Conservation (phyloP, 2,329 filamentous ascomycete genomes). For the Trichoderma lentiforme region DNA sequence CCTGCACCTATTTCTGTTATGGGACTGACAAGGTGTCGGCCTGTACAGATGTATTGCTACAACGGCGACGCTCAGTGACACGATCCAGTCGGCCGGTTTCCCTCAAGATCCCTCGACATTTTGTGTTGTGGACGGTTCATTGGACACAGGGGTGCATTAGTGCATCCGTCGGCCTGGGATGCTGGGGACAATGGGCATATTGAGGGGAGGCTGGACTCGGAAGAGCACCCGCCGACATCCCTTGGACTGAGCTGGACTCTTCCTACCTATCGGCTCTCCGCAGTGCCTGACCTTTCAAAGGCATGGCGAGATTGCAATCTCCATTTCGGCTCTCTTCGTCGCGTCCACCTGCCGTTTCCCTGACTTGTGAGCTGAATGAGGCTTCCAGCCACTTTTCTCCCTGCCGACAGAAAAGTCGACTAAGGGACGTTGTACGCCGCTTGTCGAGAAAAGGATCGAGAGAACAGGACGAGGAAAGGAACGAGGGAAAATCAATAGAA, state of each 20-base stretch:
- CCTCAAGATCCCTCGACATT: neutral
- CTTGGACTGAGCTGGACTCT: neutral
- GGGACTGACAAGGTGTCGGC: neutral
- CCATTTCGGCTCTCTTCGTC: neutral
- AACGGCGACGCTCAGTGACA: neutral
- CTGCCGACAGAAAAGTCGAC: neutral
- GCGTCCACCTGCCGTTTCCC: neutral
- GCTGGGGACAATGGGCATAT: neutral
- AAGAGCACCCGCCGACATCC: neutral
- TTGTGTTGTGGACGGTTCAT: neutral
- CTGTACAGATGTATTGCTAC: neutral
- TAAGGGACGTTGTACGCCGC: neutral
- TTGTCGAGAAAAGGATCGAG: neutral
- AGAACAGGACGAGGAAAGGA: neutral
- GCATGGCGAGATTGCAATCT: neutral
- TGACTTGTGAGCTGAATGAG: neutral
- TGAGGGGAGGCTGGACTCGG: neutral
- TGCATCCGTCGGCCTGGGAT: neutral
- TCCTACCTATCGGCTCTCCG: neutral
- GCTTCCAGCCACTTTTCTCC: neutral
- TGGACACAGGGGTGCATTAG: neutral
- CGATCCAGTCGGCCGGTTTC: neutral
- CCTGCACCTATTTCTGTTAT: neutral
- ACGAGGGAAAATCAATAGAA: neutral
- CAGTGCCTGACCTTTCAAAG: neutral